Evolutionary conservation across 1,284 basidiomycete species (phyloP), one percentile per base, ranked within the genome.

Genomic region (Cutaneotrichosporon cavernicola): DNA sequence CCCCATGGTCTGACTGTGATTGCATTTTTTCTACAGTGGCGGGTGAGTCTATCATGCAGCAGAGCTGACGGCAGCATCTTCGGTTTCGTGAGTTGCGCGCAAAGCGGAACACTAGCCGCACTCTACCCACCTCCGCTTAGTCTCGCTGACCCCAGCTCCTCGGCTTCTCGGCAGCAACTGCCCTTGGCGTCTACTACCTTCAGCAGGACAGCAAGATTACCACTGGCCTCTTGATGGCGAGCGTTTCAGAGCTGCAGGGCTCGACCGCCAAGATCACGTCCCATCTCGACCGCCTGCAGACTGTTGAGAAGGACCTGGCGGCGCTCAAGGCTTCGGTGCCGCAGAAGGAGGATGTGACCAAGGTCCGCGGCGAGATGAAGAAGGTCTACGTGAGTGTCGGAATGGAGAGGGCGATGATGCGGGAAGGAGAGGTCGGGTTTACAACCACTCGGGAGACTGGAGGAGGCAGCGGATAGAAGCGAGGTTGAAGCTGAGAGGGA

Each of bases 131-230:
- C 97, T 95, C 47, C 94, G 84, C 11, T 87, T 86, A 31, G 85
- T 80, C 79, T 97, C 92, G 70, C 93, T 92, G 38, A 86, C 90
- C 89, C 73, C 91, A 84, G 83, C 92, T 91, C 80, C 79, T 78
- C 49, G 74, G 62, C 49, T 74, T 73, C 58, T 73, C 67, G 38
- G 65, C 64, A 21, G 63, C 68, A 2, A 63, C 64, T 30, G 63
- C 62, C 0, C 87, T 89, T 73, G 91, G 91, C 55, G 89, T 91
- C 56, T 95, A 92, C 77, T 88, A 91, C 76, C 83, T 97, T 31
- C 82, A 95, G 59, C 90, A 95, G 70, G 93, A 96, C 81, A 94
- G 93, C 81, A 91, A 92, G 78, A 83, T 86, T 58, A 92, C 93
- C 9, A 91, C 89, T 6, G 88, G 89, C 31, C 85, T 90, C 32